Evolutionary conservation across 768 basidiomycete species (phyloP), one percentile per base, ranked within the genome.

Genomic region (Mycena rosella): DNA sequence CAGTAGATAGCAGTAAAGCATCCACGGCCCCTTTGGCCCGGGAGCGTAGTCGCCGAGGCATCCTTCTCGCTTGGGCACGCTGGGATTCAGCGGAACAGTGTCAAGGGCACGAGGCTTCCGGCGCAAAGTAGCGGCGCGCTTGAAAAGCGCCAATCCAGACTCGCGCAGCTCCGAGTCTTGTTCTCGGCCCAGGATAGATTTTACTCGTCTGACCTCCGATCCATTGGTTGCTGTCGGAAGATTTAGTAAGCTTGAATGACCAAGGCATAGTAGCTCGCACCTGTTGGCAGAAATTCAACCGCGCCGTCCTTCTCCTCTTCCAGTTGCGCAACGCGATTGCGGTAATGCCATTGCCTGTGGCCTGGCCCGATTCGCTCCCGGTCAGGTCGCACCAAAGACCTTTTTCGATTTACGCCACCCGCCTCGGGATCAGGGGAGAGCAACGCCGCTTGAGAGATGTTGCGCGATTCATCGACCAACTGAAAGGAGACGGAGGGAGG

Each of bases 141-240:
- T 96, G 84, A 98, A 96, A 61, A 97, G 84, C n/a, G 92, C 88
- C 44, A 98, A 84, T 24, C 96, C 96, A 2, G 95, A 95, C 78
- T 99, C 96, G 60, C 92, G 92, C n/a, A 91, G n/a, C n/a, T n/a
- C n/a, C n/a, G n/a, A 86, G 72, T 96, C 96, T 75, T 98, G 88
- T 73, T 99, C 98, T 61, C 98, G 86, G 10, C 84, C 96, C 14
- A 99, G 88, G 30, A 99, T 83, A 5, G 96, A 98, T 73, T 89
- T 92, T 20, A 97, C 98, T 52, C 98, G 88, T 17, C 96, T 88
- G 11, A 98, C n/a, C n/a, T n/a, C n/a, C 7, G 76, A 32, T 15
- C 67, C 55, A 51, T 38, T 52, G 18, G 22, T 30, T 40, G 29
- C 29, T 30, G 60, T 24, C 53, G 29, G 26, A 26, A 61, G 38